Conservation (phyloP, 2,329 filamentous ascomycete species). For the Escovopsis weberi region DNA sequence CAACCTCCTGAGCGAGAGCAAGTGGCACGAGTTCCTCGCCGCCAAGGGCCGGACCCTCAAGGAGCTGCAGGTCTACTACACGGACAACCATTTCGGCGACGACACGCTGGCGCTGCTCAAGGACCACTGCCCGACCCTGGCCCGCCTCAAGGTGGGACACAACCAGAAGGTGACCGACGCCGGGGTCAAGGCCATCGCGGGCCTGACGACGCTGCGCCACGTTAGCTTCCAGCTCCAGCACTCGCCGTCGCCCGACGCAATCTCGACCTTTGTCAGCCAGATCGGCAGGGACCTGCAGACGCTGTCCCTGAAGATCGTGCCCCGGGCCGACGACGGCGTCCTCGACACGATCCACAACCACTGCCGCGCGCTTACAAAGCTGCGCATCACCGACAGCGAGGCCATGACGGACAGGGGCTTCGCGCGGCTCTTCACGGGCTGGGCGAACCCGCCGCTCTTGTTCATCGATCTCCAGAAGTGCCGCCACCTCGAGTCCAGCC, state of each 20-base stretch:
- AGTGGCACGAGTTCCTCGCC: slow-evolving; percentile 58
- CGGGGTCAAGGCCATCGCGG: slow-evolving; percentile 50
- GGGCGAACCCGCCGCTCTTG: slow-evolving; percentile 57
- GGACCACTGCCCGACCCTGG: slow-evolving; percentile 50
- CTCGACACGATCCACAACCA: slow-evolving; percentile 55
- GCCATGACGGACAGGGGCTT: slow-evolving; percentile 63
- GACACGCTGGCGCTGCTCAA: slow-evolving; percentile 49
- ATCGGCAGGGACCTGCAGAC: slow-evolving; percentile 58
- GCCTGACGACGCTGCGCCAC: slow-evolving; percentile 52
- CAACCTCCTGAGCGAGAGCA: slow-evolving; percentile 64
- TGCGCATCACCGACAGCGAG: slow-evolving; percentile 69
- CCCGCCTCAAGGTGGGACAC: slow-evolving; percentile 64
- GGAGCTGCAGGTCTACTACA: slow-evolving; percentile 64
- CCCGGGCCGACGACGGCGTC: slow-evolving; percentile 51
- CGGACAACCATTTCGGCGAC: slow-evolving; percentile 70
- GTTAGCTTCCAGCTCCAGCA: slow-evolving; percentile 56
- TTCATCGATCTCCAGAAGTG: slow-evolving; percentile 65
- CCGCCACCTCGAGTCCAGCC: slow-evolving; percentile 58
- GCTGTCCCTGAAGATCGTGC: slow-evolving; percentile 59
- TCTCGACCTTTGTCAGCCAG: slow-evolving; percentile 44
- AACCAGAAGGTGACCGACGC: slow-evolving; percentile 59
- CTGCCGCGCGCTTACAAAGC: slow-evolving; percentile 55
- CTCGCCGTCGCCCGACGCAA: slow-evolving; percentile 38
- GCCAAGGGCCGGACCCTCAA: slow-evolving; percentile 51
- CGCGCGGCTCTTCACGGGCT: slow-evolving; percentile 55